A percentile compares a stretch with the other conserved stretches of the same genome.
Conservation (phyloP, 495 filamentous ascomycete species). For the Cercophora scortea region DNA sequence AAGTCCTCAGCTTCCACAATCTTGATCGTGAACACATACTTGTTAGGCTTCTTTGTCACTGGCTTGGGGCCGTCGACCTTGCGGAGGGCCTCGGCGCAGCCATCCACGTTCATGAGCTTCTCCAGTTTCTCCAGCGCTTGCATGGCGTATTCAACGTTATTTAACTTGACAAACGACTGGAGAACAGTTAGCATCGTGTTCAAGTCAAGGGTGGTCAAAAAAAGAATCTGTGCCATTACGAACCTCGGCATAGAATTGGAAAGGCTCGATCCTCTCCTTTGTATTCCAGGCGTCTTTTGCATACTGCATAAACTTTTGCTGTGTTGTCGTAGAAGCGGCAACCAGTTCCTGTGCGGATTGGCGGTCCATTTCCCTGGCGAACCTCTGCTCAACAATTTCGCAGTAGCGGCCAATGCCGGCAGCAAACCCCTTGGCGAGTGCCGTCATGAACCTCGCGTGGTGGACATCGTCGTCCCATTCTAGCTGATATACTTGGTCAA, state of each 20-base stretch:
- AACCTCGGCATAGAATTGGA: slow-evolving; percentile 94
- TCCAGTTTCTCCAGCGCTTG: slow-evolving; percentile 86
- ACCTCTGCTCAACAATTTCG: slow-evolving; percentile 79
- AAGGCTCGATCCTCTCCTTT: slow-evolving; percentile 92
- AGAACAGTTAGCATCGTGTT: slow-evolving; percentile 7
- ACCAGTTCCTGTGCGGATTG: slow-evolving; percentile 80
- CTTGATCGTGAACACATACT: slow-evolving; percentile 98
- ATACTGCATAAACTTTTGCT: slow-evolving; percentile 83
- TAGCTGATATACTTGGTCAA: slow-evolving; percentile 76
- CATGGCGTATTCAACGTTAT: slow-evolving; percentile 93
- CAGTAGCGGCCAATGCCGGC: slow-evolving; percentile 82
- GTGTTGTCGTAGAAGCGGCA: slow-evolving; percentile 66
- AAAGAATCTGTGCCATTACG: slow-evolving; percentile 9
- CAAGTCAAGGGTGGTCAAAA: neutral
- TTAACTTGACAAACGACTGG: slow-evolving; percentile 93
- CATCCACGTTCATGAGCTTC: slow-evolving; percentile 85
- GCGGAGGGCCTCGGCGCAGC: slow-evolving; percentile 74
- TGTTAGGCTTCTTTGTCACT: slow-evolving; percentile 52
- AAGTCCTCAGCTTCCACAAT: slow-evolving; percentile 98
- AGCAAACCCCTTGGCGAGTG: slow-evolving; percentile 80
- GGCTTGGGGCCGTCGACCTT: slow-evolving; percentile 46
- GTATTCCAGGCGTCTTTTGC: slow-evolving; percentile 93
- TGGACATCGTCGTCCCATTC: slow-evolving; percentile 92
- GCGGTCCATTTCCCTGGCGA: slow-evolving; percentile 88
- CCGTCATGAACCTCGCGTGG: slow-evolving; percentile 94